Conservation (phyloP, 768 basidiomycete species). For the Calocybe indica region DNA sequence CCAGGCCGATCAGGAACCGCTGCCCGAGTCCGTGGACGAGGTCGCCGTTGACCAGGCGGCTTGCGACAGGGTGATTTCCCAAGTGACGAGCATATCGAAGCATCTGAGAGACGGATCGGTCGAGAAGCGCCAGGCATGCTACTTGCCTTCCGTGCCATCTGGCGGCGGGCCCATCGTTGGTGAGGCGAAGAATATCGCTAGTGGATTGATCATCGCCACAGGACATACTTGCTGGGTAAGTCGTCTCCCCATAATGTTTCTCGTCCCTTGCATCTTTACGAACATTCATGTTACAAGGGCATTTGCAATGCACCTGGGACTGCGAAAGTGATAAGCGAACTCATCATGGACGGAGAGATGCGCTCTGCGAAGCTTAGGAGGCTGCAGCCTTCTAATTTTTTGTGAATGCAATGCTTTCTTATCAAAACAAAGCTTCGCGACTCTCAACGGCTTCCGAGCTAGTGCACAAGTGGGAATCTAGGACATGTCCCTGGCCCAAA, state of each 20-base stretch:
- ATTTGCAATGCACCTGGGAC: constrained; percentile 85
- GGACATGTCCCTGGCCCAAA: no score
- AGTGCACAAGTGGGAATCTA: no score
- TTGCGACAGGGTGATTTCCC: constrained; percentile 47
- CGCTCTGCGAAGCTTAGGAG: constrained; percentile 47
- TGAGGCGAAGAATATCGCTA: constrained; percentile 44
- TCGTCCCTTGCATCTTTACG: background rate
- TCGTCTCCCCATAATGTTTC: constrained; percentile 1
- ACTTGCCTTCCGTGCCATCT: constrained; percentile 55
- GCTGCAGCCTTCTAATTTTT: constrained; percentile 34
- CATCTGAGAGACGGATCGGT: constrained; percentile 49
- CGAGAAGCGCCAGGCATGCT: constrained; percentile 64
- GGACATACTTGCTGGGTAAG: constrained; percentile 81
- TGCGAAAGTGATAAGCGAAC: constrained; percentile 63
- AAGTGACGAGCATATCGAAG: constrained; percentile 57
- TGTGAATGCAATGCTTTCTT: constrained; percentile 14
- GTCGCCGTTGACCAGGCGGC: constrained; percentile 53
- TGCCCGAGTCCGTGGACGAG: constrained; percentile 70
- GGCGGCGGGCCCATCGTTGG: constrained; percentile 73
- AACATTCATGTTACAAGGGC: constrained; percentile 36
- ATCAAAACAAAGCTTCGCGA: background rate
- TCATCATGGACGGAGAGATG: constrained; percentile 63
- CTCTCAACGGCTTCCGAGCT: no score
- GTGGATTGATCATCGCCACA: constrained; percentile 64
- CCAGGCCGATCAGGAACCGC: constrained; percentile 63